Base-by-base conservation (phyloP, 768 basidiomycete genomes). In the Coprinopsis strossmayeri region DNA sequence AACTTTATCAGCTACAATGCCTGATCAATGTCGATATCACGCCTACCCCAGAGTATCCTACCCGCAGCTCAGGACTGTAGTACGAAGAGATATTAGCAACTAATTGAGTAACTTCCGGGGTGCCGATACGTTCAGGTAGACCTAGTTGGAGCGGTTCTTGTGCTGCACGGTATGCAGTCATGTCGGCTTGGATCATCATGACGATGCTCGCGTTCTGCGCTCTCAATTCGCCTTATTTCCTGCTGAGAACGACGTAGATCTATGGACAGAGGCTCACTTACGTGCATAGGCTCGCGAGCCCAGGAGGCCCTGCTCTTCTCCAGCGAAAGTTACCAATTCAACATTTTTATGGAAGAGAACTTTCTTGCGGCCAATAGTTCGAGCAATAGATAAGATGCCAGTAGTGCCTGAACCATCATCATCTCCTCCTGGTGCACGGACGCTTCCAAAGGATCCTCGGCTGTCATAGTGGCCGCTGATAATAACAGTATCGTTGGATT, bases 391-490 rank as follows among this genome's bases (percentile, higher is more conserved):
- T 15, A 96, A 71, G n/a, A 95, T 62, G 2, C 87, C 82, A 5
- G 77, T 77, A 13, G 81, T 81, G 7, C 77, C 77, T 12, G 74
- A 76, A 27, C 76, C 77, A 54, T 79, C 75, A 45, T 78, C 77
- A 46, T 79, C 65, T 34, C 59, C 79, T 42, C 70, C 78, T 21
- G 74, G 86, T 28, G 79, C 84, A 27, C 84, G 75, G 12, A 72
- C 73, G 53, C 70, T 79, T 10, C 92, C 93, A 61, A 91, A 95
- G 0, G 87, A 87, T 15, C 92, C 92, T 30, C 92, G 84, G 38
- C 87, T 90, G 61, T 96, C 91, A 59, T 94, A 96, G 63, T 95
- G 93, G 1, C 83, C 89, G 49, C 84, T 84, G 45, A 95, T 69
- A 41, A 96, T 70, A 35, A 92, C 78, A 1, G 73, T 82, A 23